These are phyloP conservation scores for Aspergillus sp. DNA, from an alignment of 2,329 filamentous ascomycete species.

Conservation along the genomic window DNA sequence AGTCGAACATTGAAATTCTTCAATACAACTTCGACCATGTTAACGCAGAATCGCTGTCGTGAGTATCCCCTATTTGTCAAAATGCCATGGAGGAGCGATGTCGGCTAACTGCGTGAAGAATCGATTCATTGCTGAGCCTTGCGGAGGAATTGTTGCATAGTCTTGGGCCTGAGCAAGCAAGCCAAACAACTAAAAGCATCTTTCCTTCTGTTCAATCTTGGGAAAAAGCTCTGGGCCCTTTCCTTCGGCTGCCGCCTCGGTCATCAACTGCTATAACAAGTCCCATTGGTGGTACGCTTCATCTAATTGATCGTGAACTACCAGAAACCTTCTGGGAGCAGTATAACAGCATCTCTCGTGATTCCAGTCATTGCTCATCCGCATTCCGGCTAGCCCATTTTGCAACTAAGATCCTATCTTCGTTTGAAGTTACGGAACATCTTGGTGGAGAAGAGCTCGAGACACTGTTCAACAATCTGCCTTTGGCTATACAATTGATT, in stretches of 20 bases:
- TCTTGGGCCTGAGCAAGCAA: slow-evolving; percentile 18
- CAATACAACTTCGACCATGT: slow-evolving; percentile 44
- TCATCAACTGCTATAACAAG: slow-evolving; percentile 66
- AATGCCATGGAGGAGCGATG: background rate
- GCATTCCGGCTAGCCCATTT: slow-evolving; percentile 71
- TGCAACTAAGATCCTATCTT: slow-evolving; percentile 50
- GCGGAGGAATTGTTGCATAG: slow-evolving; percentile 42
- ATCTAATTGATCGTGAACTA: slow-evolving; percentile 45
- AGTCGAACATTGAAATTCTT: slow-evolving; percentile 46
- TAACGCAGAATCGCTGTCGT: slow-evolving; percentile 38
- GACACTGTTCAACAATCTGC: slow-evolving; percentile 44
- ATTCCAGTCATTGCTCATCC: slow-evolving; percentile 62
- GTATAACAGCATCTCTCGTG: slow-evolving; percentile 42
- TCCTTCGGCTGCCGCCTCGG: slow-evolving; percentile 37
- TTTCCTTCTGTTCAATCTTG: slow-evolving; percentile 60
- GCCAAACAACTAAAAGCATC: slow-evolving; percentile 37
- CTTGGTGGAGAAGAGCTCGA: slow-evolving; percentile 26
- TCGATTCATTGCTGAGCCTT: slow-evolving; percentile 50
- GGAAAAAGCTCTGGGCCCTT: slow-evolving; percentile 52
- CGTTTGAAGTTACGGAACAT: slow-evolving; percentile 26
- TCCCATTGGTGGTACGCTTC: slow-evolving; percentile 60
- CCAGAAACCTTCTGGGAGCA: slow-evolving; percentile 16
- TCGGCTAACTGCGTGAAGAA: slow-evolving; percentile 26
- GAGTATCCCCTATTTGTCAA: slow-evolving; percentile 15
- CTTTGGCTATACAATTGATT: slow-evolving; percentile 48